Percentiles rank a stretch among this genome's conserved stretches.
Conservation (phyloP, 1,284 basidiomycete species). For the Rhodotorula sp. region DNA sequence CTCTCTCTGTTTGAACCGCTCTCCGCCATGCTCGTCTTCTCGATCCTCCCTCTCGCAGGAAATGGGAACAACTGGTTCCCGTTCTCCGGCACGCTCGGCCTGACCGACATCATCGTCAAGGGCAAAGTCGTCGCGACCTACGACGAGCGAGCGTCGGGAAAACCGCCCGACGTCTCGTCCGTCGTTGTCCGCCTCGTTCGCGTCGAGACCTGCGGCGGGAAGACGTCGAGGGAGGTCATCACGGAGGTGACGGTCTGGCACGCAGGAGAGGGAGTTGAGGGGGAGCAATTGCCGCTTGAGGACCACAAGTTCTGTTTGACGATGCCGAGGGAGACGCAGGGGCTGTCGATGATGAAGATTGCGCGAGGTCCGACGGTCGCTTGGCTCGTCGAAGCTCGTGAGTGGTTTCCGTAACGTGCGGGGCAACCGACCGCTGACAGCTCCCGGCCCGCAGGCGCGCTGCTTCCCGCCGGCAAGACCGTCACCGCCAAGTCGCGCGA, state of each 20-base stretch:
- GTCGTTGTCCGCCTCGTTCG: constrained; percentile 69
- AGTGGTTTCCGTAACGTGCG: constrained; percentile 48
- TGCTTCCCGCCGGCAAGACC: not conserved
- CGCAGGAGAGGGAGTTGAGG: not conserved
- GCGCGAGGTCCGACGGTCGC: not conserved
- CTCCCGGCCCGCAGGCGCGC: not conserved
- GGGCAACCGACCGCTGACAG: not conserved
- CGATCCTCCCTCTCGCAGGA: constrained; percentile 9
- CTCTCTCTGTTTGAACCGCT: no score
- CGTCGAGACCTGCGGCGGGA: constrained; percentile 62
- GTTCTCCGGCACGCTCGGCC: constrained; percentile 69
- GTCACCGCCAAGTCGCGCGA: not conserved
- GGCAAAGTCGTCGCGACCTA: constrained; percentile 69
- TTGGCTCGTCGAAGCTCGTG: constrained; percentile 78
- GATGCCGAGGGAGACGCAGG: constrained; percentile 61
- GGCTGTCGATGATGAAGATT: constrained; percentile 62
- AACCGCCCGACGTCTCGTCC: constrained; percentile 62
- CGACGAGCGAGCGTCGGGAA: constrained; percentile 62
- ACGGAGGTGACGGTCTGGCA: constrained; percentile 58
- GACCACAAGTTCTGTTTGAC: constrained; percentile 69
- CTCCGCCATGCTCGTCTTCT: constrained; percentile 15
- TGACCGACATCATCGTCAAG: constrained; percentile 72
- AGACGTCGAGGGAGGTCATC: constrained; percentile 62
- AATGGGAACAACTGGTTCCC: constrained; percentile 57
- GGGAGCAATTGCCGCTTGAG: constrained; percentile 53